These are phyloP conservation scores for Candida glucosophila DNA, from an alignment of 1,139 yeast genomes.

Conservation along the genomic window DNA sequence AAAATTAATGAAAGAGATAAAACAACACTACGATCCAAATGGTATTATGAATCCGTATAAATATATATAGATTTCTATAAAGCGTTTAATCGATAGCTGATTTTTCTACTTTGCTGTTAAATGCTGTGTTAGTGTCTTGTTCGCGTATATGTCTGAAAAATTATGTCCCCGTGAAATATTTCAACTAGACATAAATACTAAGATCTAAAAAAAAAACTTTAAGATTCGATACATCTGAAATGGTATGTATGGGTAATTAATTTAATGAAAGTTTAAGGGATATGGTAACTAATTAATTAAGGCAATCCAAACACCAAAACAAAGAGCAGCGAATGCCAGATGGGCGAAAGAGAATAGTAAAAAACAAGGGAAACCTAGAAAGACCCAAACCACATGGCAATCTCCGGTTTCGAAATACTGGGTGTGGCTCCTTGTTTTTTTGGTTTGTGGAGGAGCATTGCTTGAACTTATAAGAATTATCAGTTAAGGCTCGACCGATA, in stretches of 20 bases:
- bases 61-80: constrained; percentile 38
- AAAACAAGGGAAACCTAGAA: constrained; percentile 58
- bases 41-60: constrained; percentile 91
- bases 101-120: too few relatives aligned
- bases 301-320: constrained; percentile 70
- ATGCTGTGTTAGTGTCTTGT: too few relatives aligned
- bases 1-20: constrained; percentile 63
- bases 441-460: constrained; percentile 77
- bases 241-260: too few relatives aligned
- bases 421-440: constrained; percentile 54
- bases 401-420: constrained; percentile 52
- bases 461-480: constrained; percentile 57
- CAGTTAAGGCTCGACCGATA: too few relatives aligned
- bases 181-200: too few relatives aligned
- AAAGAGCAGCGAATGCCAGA: constrained; percentile 75
- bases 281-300: too few relatives aligned
- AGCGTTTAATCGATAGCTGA: too few relatives aligned
- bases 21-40: constrained; percentile 79
- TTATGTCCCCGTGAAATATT: too few relatives aligned
- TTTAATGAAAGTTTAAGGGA: too few relatives aligned
- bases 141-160: too few relatives aligned
- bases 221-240: too few relatives aligned
- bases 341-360: constrained; percentile 67
- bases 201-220: too few relatives aligned
- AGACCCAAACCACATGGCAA: constrained; percentile 21